Evolutionary conservation across 164 flowering plant genomes (phyloP).

Genomic region (Chloranthus sessilifolius): DNA sequence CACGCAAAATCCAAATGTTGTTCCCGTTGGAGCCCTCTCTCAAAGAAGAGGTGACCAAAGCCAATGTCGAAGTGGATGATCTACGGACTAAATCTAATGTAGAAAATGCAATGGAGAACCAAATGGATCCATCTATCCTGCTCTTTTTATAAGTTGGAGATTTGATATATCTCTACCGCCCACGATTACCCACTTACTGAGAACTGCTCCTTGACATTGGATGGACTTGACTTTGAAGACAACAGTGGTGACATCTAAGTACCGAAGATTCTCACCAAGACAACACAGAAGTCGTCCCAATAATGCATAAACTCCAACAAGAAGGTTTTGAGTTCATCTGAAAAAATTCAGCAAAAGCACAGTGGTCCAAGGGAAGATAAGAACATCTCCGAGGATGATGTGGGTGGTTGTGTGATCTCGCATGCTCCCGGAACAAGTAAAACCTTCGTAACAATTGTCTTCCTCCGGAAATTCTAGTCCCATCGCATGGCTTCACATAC

Average conservation of each 20-base stretch:
- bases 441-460: conserved; percentile 57
- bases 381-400: conserved; percentile 12
- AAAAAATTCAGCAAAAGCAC: conserved; percentile 70
- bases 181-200: conserved; percentile 27
- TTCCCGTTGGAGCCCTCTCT: conserved; percentile 37
- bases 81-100: conserved; percentile 45
- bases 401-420: conserved; percentile 81
- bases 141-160: conserved; percentile 34
- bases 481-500: no score
- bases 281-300: conserved; percentile 58
- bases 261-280: conserved; percentile 16
- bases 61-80: conserved; percentile 31
- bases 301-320: conserved; percentile 53
- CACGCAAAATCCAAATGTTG: neutral
- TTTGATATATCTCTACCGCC: conserved; percentile 38
- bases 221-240: conserved; percentile 17
- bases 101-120: conserved; percentile 13
- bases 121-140: conserved; percentile 28
- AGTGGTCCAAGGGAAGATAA: conserved; percentile 39
- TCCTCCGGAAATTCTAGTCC: conserved; percentile 56
- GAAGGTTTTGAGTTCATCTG: conserved; percentile 84
- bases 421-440: conserved; percentile 99
- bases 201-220: conserved; percentile 10
- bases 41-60: conserved; percentile 23
- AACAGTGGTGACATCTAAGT: conserved; percentile 10